Evolutionary conservation across 1,139 yeast species (phyloP).

Genomic region (Starmera stellimalicola): DNA sequence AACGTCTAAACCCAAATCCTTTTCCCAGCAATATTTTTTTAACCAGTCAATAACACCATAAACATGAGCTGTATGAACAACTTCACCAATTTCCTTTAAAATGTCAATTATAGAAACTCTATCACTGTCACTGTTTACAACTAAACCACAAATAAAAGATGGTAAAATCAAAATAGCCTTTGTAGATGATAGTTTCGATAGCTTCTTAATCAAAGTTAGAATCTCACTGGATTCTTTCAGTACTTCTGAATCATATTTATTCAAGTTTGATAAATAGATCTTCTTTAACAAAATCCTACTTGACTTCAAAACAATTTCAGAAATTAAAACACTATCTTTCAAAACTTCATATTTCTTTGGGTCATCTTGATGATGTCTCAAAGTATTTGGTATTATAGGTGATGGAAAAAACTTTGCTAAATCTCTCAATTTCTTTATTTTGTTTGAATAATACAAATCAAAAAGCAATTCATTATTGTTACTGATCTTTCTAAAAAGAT

Average conservation of each 20-base stretch:
- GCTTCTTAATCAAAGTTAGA: constrained; percentile 3
- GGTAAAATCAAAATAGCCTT: constrained; percentile 11
- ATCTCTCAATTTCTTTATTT: constrained; percentile 11
- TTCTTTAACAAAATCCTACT: constrained; percentile 12
- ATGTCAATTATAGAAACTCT: constrained; percentile 4
- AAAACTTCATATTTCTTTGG: constrained; percentile 8
- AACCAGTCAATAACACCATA: constrained; percentile 8
- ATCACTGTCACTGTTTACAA: constrained; percentile 6
- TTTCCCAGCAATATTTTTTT: constrained; percentile 12
- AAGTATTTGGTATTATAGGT: constrained; percentile 11
- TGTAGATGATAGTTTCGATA: constrained; percentile 5
- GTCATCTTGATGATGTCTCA: constrained; percentile 1
- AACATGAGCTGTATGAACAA: constrained; percentile 8
- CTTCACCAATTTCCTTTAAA: constrained; percentile 5
- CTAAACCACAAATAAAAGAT: constrained; percentile 13
- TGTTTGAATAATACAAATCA: constrained; percentile 1
- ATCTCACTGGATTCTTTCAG: constrained; percentile 9
- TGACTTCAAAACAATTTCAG: constrained; percentile 13
- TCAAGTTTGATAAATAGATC: constrained; percentile 5
- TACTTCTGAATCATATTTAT: constrained; percentile 4
- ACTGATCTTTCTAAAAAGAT: constrained; percentile 24
- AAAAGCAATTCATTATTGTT: constrained; percentile 8
- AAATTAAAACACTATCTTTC: constrained; percentile 11
- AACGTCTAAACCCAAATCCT: constrained; percentile 9
- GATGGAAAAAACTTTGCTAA: constrained; percentile 10